Percentiles rank a stretch among this genome's conserved stretches.
These are phyloP conservation scores for Amanita brunnescens DNA, from an alignment of 768 basidiomycete species.

Conservation along the genomic window DNA sequence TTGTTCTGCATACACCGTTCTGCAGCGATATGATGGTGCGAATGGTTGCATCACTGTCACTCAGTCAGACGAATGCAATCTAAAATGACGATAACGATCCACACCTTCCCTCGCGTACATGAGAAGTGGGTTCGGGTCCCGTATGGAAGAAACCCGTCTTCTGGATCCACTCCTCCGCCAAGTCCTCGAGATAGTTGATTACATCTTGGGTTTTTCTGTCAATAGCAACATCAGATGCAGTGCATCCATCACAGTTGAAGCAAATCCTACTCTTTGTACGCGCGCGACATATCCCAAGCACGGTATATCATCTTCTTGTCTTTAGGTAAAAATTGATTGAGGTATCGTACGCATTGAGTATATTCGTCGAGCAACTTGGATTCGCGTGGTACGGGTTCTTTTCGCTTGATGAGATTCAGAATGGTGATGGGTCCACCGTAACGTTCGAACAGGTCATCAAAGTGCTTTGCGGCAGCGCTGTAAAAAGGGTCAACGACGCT, in stretches of 20 bases:
- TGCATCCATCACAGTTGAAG: neutral
- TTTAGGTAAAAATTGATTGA: slow-evolving; percentile 90
- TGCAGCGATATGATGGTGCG: slow-evolving; percentile 71
- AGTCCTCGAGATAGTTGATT: slow-evolving; percentile 88
- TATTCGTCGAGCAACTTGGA: slow-evolving; percentile 87
- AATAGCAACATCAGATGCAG: neutral
- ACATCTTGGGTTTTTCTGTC: slow-evolving; percentile 89
- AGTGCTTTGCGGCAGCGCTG: slow-evolving; percentile 86
- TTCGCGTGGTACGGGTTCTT: slow-evolving; percentile 74
- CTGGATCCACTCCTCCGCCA: slow-evolving; percentile 89
- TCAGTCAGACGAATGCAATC: neutral
- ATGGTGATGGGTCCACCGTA: slow-evolving; percentile 89
- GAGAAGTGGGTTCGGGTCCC: slow-evolving; percentile 77
- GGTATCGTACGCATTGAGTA: slow-evolving; percentile 82
- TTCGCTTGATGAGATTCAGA: slow-evolving; percentile 88
- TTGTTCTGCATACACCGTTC: slow-evolving; percentile 86
- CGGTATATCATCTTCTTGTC: slow-evolving; percentile 85
- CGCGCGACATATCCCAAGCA: slow-evolving; percentile 94
- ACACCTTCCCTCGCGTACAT: slow-evolving; percentile 34
- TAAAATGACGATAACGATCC: slow-evolving; percentile 13
- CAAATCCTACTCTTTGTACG: slow-evolving; percentile 75
- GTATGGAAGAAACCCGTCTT: slow-evolving; percentile 95
- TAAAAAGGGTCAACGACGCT: slow-evolving; percentile 94
- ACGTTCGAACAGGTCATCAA: slow-evolving; percentile 80
- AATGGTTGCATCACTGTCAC: slow-evolving; percentile 34